phyloP scores from a whole-genome alignment of 2,329 filamentous ascomycete species.

The Talaromyces funiculosus region DNA sequence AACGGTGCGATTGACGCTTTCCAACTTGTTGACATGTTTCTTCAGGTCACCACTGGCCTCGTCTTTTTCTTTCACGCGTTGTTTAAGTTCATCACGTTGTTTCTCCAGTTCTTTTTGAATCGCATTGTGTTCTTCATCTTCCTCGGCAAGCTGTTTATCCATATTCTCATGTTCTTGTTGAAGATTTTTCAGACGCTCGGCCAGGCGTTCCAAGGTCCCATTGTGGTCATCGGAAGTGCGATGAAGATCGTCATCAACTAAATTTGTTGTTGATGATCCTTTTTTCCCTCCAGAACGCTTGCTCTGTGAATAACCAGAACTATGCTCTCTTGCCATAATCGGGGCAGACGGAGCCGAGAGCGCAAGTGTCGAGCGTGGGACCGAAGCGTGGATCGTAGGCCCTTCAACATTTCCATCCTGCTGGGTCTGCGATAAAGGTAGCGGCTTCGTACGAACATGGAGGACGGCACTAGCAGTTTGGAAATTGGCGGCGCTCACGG shows the following conservation, averaged over 20 bases:
- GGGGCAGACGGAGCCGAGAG: constrained; percentile 57
- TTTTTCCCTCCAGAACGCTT: constrained; percentile 69
- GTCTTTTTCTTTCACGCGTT: constrained; percentile 80
- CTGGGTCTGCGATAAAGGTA: constrained; percentile 36
- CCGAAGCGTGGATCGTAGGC: constrained; percentile 48
- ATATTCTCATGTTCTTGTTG: constrained; percentile 79
- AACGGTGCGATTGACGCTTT: constrained; percentile 73
- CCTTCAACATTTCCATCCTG: constrained; percentile 29
- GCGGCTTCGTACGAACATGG: constrained; percentile 67
- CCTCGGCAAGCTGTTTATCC: constrained; percentile 59
- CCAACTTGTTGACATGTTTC: constrained; percentile 71
- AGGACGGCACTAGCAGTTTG: constrained; percentile 82
- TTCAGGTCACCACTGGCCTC: constrained; percentile 80
- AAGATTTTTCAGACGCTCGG: constrained; percentile 71
- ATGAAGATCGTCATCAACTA: constrained; percentile 37
- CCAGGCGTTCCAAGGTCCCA: constrained; percentile 69
- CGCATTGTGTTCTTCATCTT: constrained; percentile 65
- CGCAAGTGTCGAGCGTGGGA: constrained; percentile 49
- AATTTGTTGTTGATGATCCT: constrained; percentile 63
- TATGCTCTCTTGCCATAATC: constrained; percentile 61
- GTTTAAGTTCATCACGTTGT: constrained; percentile 73
- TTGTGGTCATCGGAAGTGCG: constrained; percentile 50
- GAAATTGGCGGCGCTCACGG: constrained; percentile 86
- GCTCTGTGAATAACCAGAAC: constrained; percentile 46
- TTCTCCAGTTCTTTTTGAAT: constrained; percentile 63